Conservation (phyloP, 2,329 filamentous ascomycete species). For the Atkinsonella hypoxylon region DNA sequence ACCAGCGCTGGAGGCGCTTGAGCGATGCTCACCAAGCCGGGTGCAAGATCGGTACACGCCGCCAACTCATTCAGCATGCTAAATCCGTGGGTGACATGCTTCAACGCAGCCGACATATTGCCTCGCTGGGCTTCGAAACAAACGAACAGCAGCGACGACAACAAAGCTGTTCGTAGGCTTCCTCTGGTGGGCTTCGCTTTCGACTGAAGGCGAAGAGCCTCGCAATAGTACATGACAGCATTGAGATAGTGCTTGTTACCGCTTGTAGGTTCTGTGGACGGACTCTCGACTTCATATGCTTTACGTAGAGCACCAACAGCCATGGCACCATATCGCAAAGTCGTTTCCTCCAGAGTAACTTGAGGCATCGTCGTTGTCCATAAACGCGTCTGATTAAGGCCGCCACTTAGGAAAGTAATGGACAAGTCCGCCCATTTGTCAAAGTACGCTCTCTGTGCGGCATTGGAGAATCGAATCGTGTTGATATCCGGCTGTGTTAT, state of each 20-base stretch:
- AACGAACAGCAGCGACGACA: conserved; percentile 28
- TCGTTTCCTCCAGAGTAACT: conserved; percentile 24
- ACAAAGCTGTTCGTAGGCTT: conserved; percentile 25
- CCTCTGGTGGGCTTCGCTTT: conserved; percentile 23
- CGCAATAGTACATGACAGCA: conserved; percentile 28
- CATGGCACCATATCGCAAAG: conserved; percentile 27
- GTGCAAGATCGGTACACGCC: conserved; percentile 23
- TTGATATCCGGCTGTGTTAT: conserved; percentile 23
- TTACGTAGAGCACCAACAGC: conserved; percentile 27
- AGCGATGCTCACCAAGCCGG: conserved; percentile 25
- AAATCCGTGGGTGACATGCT: conserved; percentile 28
- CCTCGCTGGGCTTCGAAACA: conserved; percentile 29
- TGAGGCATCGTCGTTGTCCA: conserved; percentile 30
- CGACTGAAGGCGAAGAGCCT: conserved; percentile 27
- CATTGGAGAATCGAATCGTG: conserved; percentile 21
- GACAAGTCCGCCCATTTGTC: conserved; percentile 26
- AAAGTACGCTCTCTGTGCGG: conserved; percentile 25
- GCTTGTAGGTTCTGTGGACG: conserved; percentile 11
- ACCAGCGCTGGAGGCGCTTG: conserved; percentile 24
- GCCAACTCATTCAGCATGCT: conserved; percentile 28
- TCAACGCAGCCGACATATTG: conserved; percentile 27
- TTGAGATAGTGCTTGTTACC: conserved; percentile 28
- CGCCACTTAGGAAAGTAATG: conserved; percentile 23
- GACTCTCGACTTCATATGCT: conserved; percentile 17
- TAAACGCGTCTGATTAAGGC: conserved; percentile 20